Percentiles rank a stretch among this genome's conserved stretches.
These are phyloP conservation scores for Ophiostoma australiae DNA, from an alignment of 2,329 filamentous ascomycete species.

Conservation along the genomic window DNA sequence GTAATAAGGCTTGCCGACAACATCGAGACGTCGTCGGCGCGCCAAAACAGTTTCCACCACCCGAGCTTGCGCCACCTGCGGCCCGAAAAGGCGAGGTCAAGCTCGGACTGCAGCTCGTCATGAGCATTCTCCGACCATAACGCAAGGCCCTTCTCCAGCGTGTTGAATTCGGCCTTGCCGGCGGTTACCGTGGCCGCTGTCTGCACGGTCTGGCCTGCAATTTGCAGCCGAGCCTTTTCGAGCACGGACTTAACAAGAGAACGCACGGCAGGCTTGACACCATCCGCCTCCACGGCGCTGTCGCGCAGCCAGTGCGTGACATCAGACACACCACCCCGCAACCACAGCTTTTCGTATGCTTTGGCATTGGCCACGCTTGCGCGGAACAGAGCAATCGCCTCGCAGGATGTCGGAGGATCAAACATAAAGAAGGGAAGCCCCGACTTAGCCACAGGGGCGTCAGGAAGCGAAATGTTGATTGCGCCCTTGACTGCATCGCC, in stretches of 20 bases:
- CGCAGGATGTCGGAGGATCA: constrained; percentile 57
- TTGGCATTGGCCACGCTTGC: constrained; percentile 64
- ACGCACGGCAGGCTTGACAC: constrained; percentile 61
- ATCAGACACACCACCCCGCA: constrained; percentile 61
- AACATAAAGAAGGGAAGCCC: constrained; percentile 52
- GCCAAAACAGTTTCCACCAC: constrained; percentile 96
- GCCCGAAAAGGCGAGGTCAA: constrained; percentile 73
- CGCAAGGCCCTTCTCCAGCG: constrained; percentile 56
- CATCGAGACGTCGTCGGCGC: constrained; percentile 85
- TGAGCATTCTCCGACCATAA: constrained; percentile 77
- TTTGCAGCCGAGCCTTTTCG: constrained; percentile 40
- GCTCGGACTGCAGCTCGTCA: constrained; percentile 71
- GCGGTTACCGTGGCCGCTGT: constrained; percentile 26
- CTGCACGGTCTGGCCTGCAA: constrained; percentile 31
- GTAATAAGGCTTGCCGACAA: constrained; percentile 74
- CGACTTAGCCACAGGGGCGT: constrained; percentile 39
- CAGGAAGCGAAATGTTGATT: constrained; percentile 43
- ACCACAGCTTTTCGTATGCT: constrained; percentile 70
- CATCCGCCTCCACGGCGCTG: constrained; percentile 38
- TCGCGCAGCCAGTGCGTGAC: constrained; percentile 62
- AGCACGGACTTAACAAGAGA: constrained; percentile 64
- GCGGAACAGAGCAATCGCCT: constrained; percentile 63
- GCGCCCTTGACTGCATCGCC: constrained; percentile 47
- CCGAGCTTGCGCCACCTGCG: constrained; percentile 71
- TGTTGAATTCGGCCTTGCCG: constrained; percentile 36